Base-by-base conservation (phyloP, 2,329 filamentous ascomycete genomes). In the Berkeleyomyces basicola region DNA sequence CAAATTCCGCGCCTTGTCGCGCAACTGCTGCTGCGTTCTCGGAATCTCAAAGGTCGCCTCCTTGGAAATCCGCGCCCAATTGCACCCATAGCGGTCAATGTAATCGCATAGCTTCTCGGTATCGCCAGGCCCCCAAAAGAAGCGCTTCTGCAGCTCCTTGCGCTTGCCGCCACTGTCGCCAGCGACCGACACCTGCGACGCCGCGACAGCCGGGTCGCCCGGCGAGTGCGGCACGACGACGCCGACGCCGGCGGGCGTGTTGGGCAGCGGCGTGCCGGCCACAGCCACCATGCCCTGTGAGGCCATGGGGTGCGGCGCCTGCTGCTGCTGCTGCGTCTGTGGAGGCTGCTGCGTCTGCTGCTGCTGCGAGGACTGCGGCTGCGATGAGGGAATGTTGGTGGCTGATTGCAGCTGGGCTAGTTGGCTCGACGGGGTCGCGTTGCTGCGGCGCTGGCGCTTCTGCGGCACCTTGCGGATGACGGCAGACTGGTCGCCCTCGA, bases 1-100 rank as follows among this genome's bases (percentile, higher is more conserved):
- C 62, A 81, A 66, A 63, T 80, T 77, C 59, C 80, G 77, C n/a
- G 80, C 80, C 70, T 79, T 80, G 73, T 83, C 80, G 5, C 80
- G 79, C 63, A 80, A 74, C 3, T 78, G 77, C 69, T 82, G 80
- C 71, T 82, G 80, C 67, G 77, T 76, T 59, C 80, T 78, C 1
- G 68, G 68, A 70, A 4, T 69, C 66, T 59, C 61, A 60, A 59
- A 60, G 31, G 60, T 36, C 53, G 64, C 59, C 33, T 62, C 62
- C 44, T 63, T 57, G 37, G 65, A 65, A 46, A 66, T 66, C 4
- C 61, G 55, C 6, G 61, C 61, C 66, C 66, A 66, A 63, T 61
- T 64, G 61, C 64, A 63, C 2, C 66, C 66, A 23, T 66, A 64
- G 23, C 61, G 47, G 14, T 59, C 59, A 46, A 66, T 64, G 23